phyloP scores from a whole-genome alignment of 2,329 filamentous ascomycete species.

The Aspergillus latus region DNA sequence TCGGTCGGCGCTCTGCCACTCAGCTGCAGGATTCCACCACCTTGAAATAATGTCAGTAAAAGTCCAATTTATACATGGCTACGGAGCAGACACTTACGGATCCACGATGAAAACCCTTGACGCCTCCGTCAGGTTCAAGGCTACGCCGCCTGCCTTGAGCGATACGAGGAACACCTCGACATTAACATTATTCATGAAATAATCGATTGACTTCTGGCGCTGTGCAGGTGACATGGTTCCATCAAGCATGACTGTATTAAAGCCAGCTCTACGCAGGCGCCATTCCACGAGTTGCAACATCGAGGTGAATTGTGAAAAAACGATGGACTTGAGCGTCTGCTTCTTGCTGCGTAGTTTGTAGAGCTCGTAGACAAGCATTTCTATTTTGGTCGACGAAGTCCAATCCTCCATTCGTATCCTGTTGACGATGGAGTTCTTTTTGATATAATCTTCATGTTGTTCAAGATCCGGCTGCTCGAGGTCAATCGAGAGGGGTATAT shows the following conservation, averaged over 20 bases:
- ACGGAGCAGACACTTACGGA: constrained; percentile 62
- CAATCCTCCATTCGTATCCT: constrained; percentile 98
- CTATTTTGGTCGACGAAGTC: constrained; percentile 98
- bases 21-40: constrained; percentile 99
- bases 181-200: constrained; percentile 93
- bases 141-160: constrained; percentile 92
- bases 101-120: constrained; percentile 95
- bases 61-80: neutral
- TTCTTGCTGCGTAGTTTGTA: constrained; percentile 91
- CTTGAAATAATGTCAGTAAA: constrained; percentile 45
- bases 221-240: constrained; percentile 95
- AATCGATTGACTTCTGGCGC: constrained; percentile 87
- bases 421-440: constrained; percentile 97
- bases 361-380: constrained; percentile 90
- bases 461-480: constrained; percentile 94
- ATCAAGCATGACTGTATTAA: constrained; percentile 97
- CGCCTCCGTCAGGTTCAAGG: constrained; percentile 91
- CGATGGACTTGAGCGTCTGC: constrained; percentile 91
- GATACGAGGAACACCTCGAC: constrained; percentile 97
- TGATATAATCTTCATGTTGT: constrained; percentile 80
- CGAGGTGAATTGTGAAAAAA: constrained; percentile 95
- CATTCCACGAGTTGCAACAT: constrained; percentile 98
- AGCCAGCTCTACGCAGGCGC: constrained; percentile 92
- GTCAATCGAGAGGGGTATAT: constrained; percentile 86
- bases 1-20: constrained; percentile 95